Conservation (phyloP, 257 asterid genomes). For the Penstemon barbatus region DNA sequence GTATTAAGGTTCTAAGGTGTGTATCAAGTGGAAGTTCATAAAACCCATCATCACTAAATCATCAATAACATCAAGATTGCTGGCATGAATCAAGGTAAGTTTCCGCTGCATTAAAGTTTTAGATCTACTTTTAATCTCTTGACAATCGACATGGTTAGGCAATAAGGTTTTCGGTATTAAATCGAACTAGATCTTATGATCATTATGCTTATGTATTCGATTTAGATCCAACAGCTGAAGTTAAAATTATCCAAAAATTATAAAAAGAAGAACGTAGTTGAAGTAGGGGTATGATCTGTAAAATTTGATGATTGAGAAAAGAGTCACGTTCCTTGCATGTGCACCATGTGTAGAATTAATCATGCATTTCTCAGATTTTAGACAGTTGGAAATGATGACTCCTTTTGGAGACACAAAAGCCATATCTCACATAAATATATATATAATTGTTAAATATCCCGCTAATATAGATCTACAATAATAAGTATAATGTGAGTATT, state of each 20-base stretch:
- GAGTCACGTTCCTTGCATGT: slow-evolving; percentile 27
- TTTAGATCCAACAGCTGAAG: no score
- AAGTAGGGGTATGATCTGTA: not conserved
- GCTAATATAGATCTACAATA: not conserved
- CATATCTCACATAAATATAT: not conserved
- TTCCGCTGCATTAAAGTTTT: not conserved
- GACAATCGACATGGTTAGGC: no score
- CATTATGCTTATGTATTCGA: not conserved
- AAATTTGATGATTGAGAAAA: not conserved
- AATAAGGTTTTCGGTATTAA: no score
- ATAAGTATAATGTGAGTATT: not conserved
- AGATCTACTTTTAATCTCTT: no score
- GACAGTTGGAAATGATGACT: not conserved
- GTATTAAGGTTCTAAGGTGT: no score
- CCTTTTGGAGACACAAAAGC: not conserved
- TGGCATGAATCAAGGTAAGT: no score
- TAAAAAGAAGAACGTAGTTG: not conserved
- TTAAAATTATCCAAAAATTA: no score
- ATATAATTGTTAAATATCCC: not conserved
- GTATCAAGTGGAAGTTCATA: no score
- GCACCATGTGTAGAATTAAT: slow-evolving; percentile 24
- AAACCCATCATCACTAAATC: no score
- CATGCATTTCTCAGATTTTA: not conserved
- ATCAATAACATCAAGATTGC: no score
- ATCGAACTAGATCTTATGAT: not conserved